These are phyloP conservation scores for Vitis amurensis DNA, from an alignment of 164 flowering plant genomes.

Conservation along the genomic window DNA sequence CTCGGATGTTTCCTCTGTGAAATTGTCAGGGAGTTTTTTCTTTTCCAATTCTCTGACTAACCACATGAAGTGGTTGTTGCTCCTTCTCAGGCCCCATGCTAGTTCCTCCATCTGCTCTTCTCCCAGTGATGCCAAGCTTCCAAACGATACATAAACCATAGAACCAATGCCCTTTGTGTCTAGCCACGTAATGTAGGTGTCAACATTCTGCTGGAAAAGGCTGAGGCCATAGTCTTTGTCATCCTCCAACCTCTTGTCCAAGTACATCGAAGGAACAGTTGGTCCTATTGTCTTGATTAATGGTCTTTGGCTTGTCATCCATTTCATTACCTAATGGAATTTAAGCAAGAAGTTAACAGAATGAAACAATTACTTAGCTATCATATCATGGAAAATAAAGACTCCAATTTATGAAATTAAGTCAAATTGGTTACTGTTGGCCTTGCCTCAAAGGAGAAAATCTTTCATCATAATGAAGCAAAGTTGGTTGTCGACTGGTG, in stretches of 20 bases:
- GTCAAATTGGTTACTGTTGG: no score
- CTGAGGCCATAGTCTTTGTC: no score
- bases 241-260: no score
- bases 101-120: constrained; percentile 35
- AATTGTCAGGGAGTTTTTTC: constrained; percentile 37
- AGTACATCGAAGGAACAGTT: constrained; percentile 39
- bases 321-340: constrained; percentile 18
- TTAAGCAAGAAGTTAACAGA: no score
- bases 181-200: constrained; percentile 25
- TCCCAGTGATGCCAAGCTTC: constrained; percentile 32
- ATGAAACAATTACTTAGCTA: no score
- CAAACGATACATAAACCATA: constrained; percentile 43
- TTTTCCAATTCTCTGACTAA: constrained; percentile 39
- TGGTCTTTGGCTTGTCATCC: constrained; percentile 26
- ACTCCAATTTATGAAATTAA: no score
- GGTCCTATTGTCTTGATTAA: constrained; percentile 35
- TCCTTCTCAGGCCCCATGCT: constrained; percentile 20
- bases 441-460: no score
- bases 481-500: no score
- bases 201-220: no score
- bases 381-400: no score
- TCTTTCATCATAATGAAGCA: no score
- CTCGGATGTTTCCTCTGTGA: constrained; percentile 22
- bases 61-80: constrained; percentile 34
- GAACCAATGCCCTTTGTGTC: constrained; percentile 23